These are phyloP conservation scores for Hibiscus trionum DNA, from an alignment of 345 rosid genomes.

Conservation along the genomic window DNA sequence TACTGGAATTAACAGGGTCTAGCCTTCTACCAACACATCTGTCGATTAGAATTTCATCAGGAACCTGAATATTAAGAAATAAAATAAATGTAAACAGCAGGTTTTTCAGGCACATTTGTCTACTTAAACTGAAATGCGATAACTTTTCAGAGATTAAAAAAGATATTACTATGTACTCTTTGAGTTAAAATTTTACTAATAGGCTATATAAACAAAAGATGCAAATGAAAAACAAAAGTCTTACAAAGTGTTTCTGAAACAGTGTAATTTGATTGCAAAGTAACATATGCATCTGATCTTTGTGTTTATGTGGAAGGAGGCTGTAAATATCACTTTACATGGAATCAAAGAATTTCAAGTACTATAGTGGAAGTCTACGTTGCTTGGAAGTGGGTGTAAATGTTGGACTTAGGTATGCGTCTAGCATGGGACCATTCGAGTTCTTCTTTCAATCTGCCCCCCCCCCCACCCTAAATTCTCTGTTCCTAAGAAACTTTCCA, in stretches of 20 bases:
- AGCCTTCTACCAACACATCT: constrained; percentile 89
- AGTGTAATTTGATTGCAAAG: neutral
- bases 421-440: neutral
- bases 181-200: neutral
- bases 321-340: neutral
- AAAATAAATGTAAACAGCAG: constrained; percentile 22
- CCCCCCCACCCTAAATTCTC: neutral
- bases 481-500: neutral
- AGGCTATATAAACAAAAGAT: neutral
- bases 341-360: neutral
- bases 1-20: constrained; percentile 56
- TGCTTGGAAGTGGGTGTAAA: neutral
- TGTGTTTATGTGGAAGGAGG: neutral
- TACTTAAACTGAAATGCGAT: neutral
- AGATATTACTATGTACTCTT: neutral
- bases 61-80: constrained; percentile 63
- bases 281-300: neutral
- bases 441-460: neutral
- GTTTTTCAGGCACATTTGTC: constrained; percentile 2
- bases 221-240: neutral
- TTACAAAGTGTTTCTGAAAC: neutral
- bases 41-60: constrained; percentile 80
- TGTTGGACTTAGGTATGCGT: neutral
- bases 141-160: constrained; percentile 3
- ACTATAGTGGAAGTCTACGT: neutral